These are phyloP conservation scores for Aspergillus diversus DNA, from an alignment of 495 filamentous ascomycete genomes.

Conservation along the genomic window DNA sequence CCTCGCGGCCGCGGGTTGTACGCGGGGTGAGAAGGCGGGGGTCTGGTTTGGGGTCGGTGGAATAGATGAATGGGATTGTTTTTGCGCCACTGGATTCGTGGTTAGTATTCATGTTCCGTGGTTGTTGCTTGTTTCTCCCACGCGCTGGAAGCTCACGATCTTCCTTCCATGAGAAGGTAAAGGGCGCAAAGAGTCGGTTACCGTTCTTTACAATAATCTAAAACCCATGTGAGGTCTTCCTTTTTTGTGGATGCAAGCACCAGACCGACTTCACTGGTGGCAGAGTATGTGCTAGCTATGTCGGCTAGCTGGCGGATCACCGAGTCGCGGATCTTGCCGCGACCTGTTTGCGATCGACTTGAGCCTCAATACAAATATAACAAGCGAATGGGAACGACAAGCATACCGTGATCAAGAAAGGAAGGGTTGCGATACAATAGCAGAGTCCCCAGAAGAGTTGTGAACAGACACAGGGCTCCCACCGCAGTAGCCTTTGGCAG, in stretches of 20 bases:
- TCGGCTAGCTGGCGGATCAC: neutral
- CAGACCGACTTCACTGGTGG: neutral
- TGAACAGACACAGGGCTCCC: too few relatives aligned
- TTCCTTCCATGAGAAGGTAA: too few relatives aligned
- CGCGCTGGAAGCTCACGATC: neutral
- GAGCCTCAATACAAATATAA: too few relatives aligned
- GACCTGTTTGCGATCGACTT: too few relatives aligned
- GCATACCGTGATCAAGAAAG: too few relatives aligned
- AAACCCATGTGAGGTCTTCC: neutral
- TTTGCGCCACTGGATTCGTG: constrained; percentile 17
- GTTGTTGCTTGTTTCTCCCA: neutral
- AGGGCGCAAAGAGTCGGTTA: neutral
- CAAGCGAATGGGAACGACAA: too few relatives aligned
- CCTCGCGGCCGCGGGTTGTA: constrained; percentile 43
- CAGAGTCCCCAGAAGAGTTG: too few relatives aligned
- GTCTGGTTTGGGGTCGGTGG: constrained; percentile 35
- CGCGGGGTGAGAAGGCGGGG: constrained; percentile 33
- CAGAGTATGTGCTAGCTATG: neutral
- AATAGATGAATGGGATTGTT: constrained; percentile 42
- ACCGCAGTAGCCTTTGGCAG: too few relatives aligned
- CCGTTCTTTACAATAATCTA: neutral
- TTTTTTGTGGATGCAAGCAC: neutral
- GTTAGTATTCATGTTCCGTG: neutral
- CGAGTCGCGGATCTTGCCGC: too few relatives aligned
- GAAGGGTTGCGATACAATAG: too few relatives aligned